These are phyloP conservation scores for Neofusicoccum ribis DNA, from an alignment of 2,329 filamentous ascomycete genomes.

Conservation along the genomic window DNA sequence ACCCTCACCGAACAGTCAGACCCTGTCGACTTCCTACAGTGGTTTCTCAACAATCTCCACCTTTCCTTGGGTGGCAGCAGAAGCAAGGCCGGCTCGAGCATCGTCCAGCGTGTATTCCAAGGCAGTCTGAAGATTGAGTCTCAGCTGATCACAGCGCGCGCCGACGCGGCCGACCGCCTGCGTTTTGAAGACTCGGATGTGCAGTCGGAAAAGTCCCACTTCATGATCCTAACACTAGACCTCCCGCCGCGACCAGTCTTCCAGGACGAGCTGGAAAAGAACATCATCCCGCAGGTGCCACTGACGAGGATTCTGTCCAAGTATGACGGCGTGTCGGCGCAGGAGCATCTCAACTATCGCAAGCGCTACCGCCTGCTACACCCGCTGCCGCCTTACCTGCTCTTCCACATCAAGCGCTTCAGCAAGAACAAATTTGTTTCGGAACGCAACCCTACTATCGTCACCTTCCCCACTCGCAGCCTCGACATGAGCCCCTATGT, in stretches of 20 bases:
- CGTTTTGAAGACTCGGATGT: constrained; percentile 93
- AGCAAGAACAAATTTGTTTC: constrained; percentile 94
- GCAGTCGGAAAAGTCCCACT: constrained; percentile 73
- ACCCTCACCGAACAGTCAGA: constrained; percentile 89
- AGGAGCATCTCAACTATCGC: constrained; percentile 85
- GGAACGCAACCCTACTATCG: constrained; percentile 96
- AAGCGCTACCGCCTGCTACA: constrained; percentile 88
- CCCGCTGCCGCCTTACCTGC: constrained; percentile 84
- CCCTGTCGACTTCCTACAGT: constrained; percentile 92
- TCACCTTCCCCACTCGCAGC: constrained; percentile 84
- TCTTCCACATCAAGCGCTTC: constrained; percentile 97
- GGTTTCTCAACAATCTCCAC: constrained; percentile 97
- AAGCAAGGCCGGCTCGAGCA: constrained; percentile 78
- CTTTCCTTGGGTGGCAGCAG: constrained; percentile 87
- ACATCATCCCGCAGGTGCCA: constrained; percentile 93
- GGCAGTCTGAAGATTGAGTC: constrained; percentile 89
- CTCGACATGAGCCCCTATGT: constrained; percentile 90
- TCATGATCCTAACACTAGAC: constrained; percentile 90
- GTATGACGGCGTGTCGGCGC: constrained; percentile 84
- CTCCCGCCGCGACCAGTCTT: constrained; percentile 90
- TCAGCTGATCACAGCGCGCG: constrained; percentile 88
- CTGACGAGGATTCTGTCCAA: constrained; percentile 76
- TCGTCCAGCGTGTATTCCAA: constrained; percentile 92
- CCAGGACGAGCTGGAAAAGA: constrained; percentile 89
- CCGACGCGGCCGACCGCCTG: constrained; percentile 81